Base-by-base conservation (phyloP, 2,329 filamentous ascomycete species). In the Annulohypoxylon truncatum region DNA sequence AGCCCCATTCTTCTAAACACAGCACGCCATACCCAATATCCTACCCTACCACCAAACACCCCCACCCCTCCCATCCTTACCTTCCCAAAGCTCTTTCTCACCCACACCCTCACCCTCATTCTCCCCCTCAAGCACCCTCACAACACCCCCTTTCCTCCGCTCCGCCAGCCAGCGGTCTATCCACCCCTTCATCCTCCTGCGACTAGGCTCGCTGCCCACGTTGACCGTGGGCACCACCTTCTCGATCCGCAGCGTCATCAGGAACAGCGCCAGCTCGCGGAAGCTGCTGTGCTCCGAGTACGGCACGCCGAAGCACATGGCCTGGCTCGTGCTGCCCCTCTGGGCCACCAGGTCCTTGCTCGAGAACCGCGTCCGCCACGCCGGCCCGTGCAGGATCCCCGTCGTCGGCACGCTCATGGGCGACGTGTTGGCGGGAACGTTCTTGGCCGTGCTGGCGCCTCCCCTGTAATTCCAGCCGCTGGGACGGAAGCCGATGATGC, bases 271-370 rank as follows among this genome's bases (percentile, higher is more conserved):
- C 76, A 99, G 79, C 82, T 99, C 96, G 40, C 95, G 86, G 76
- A 99, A 99, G 67, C 92, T 96, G 77, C 92, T 96, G 78, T 99
- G 96, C 81, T 99, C 96, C 54, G 91, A 94, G 77, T 99, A 99
- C 1, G 96, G 96, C 1, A 98, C 96, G 0, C 93, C 94, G 72
- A 96, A 97, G 77, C 94, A 97, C 77, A 91, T 90, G 35, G 92
- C 92, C 72, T 95, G 90, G 50, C 86, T 86, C 2, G 92, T 94
- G 79, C 92, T 94, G 2, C 96, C 96, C 3, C 93, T 86, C 79
- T 97, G 93, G 0, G 93, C 90, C 0, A 89, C 84, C 40, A 99
- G 85, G 64, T 97, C 92, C 6, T 83, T 81, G 72, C 88, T 87
- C 0, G 84, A 84, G 76, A 94, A 98, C 1, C 86, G 82, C 9